Percentiles rank a stretch among this genome's conserved stretches.
Evolutionary conservation across 208 protist species (phyloP).

Genomic region (Acanthamoeba lenticulata): DNA sequence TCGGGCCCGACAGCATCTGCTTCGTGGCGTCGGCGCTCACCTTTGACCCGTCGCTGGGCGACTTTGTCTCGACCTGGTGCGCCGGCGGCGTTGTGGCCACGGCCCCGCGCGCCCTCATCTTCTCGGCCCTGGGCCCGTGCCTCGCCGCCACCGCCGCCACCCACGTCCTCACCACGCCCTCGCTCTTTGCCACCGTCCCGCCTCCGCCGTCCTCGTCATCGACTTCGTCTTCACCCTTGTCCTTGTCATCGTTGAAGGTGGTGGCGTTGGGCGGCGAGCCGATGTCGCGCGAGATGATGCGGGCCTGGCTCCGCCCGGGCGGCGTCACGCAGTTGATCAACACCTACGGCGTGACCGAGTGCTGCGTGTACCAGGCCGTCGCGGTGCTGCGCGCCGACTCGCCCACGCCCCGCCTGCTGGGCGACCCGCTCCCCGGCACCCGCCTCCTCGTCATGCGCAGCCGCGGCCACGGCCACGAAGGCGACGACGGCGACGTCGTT

Average conservation of each 20-base stretch:
- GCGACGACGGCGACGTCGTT: background rate
- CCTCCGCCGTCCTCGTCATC: background rate
- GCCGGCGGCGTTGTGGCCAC: background rate
- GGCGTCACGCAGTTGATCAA: background rate
- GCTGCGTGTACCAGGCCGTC: conserved; percentile 55
- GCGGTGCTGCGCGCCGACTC: background rate
- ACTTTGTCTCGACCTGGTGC: conserved; percentile 66
- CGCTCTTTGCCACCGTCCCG: conserved; percentile 24
- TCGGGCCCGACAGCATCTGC: background rate
- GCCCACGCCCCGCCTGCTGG: background rate
- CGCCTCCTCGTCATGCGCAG: background rate
- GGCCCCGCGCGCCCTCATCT: conserved; percentile 35
- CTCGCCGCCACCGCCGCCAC: conserved; percentile 31
- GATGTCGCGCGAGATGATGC: conserved; percentile 36
- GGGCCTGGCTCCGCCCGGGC: background rate
- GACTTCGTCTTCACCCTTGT: background rate
- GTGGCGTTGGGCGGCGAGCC: conserved; percentile 61
- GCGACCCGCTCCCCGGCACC: conserved; percentile 6
- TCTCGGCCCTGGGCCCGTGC: conserved; percentile 16
- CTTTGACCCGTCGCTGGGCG: conserved; percentile 52
- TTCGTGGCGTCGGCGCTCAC: conserved; percentile 65
- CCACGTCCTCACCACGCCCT: conserved; percentile 46
- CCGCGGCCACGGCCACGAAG: background rate
- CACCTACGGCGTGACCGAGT: conserved; percentile 66
- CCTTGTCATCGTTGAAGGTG: background rate